Percentiles rank a stretch among this genome's conserved stretches.
Evolutionary conservation across 2,329 filamentous ascomycete species (phyloP).

Genomic region (Aspergillus japonicus): DNA sequence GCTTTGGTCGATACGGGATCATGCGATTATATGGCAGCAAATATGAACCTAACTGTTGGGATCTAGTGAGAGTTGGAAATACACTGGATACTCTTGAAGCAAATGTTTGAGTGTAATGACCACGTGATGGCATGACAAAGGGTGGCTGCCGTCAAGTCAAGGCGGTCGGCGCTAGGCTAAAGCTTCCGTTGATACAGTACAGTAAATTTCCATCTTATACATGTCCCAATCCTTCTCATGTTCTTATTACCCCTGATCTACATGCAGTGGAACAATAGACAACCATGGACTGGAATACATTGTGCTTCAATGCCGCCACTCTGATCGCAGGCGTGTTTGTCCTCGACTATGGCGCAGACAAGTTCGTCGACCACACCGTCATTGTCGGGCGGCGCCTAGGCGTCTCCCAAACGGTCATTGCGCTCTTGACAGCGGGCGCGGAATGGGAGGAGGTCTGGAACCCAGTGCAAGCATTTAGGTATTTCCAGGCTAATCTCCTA

Average conservation of each 20-base stretch:
- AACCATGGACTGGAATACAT: conserved; percentile 32
- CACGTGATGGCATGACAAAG: no score
- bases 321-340: conserved; percentile 49
- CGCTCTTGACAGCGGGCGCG: conserved; percentile 53
- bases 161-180: no score
- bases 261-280: neutral
- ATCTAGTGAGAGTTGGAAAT: no score
- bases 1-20: no score
- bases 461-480: neutral
- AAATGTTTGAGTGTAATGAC: no score
- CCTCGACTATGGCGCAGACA: conserved; percentile 54
- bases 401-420: conserved; percentile 51
- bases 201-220: no score
- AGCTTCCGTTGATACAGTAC: no score
- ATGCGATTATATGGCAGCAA: no score
- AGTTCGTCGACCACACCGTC: conserved; percentile 54
- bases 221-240: no score
- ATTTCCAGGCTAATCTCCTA: neutral
- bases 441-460: conserved; percentile 55
- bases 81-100: no score
- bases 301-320: conserved; percentile 38
- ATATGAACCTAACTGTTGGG: no score
- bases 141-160: no score
- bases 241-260: neutral
- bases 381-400: conserved; percentile 47